phyloP scores from a whole-genome alignment of 371 early-diverging fungal genomes.

The Actinomortierella ambigua region DNA sequence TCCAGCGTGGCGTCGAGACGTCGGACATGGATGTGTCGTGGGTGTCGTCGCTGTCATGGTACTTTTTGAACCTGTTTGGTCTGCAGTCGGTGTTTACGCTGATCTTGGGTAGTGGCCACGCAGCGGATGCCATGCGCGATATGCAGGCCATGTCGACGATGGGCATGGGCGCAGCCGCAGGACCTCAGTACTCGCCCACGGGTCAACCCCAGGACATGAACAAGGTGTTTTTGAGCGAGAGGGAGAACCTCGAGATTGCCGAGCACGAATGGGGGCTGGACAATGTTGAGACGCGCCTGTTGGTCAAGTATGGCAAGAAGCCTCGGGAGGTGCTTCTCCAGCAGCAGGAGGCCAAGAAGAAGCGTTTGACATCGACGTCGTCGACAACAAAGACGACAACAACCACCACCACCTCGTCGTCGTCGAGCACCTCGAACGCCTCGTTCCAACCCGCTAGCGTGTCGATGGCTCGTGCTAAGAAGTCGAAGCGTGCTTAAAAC shows the following conservation, averaged over 20 bases:
- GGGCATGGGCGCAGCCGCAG: constrained; percentile 74
- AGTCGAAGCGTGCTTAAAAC: constrained; percentile 18
- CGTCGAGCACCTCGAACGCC: constrained; percentile 6
- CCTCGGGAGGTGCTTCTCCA: constrained; percentile 30
- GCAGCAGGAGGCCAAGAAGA: constrained; percentile 16
- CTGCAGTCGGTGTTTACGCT: constrained; percentile 90
- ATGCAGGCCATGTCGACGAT: constrained; percentile 85
- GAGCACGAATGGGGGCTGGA: constrained; percentile 84
- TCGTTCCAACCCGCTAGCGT: constrained; percentile 10
- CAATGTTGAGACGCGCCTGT: constrained; percentile 81
- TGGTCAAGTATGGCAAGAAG: constrained; percentile 77
- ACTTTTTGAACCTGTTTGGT: constrained; percentile 97
- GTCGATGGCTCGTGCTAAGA: constrained; percentile 23
- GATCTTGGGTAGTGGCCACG: constrained; percentile 90
- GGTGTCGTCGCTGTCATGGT: constrained; percentile 98
- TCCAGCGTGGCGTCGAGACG: constrained; percentile 95
- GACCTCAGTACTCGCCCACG: constrained; percentile 47
- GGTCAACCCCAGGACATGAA: constrained; percentile 81
- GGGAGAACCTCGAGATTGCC: constrained; percentile 85
- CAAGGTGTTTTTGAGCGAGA: constrained; percentile 87
- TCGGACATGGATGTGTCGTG: constrained; percentile 96
- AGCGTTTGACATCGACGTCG: not conserved
- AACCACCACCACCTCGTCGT: constrained; percentile 1
- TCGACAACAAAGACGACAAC: constrained; percentile 8
- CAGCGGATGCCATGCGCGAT: constrained; percentile 88